Base-by-base conservation (phyloP, 768 basidiomycete genomes). In the Mycena sanguinolenta region DNA sequence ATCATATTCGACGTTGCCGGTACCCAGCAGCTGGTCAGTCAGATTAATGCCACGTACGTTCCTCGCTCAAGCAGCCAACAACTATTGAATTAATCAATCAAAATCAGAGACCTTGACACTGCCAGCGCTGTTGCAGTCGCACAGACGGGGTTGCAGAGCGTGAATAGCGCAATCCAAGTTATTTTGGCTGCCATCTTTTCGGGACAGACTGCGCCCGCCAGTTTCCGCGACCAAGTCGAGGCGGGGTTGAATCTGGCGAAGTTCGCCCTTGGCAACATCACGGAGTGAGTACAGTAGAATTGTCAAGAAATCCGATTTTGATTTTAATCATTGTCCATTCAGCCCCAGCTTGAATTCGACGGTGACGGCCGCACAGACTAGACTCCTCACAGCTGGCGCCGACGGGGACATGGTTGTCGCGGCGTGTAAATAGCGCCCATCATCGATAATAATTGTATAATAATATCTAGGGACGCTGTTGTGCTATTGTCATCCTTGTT, bases 111-210 rank as follows among this genome's bases (percentile, higher is more conserved):
- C 39, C 55, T 76, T 5, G 61, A 70, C 8, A 70, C 79, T 13
- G 58, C 73, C 19, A 64, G 54, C 57, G 76, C 79, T 2, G 75
- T 77, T 17, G 67, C 63, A 14, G 59, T 72, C 6, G 79, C 79
- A 0, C 68, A 71, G 13, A 55, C 69, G 5, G 77, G 77, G 3
- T 71, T 80, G 54, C 52, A 62, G 2, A 73, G 73, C 38, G 75
- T 79, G 1, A 72, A 76, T 52, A 67, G 53, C n/a, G 80, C 64
- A 5, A 75, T 79, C 44, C 74, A 67, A 19, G 63, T 58, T 39
- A 81, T 81, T 38, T 77, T 79, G 4, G 64, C 55, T 36, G 71
- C 75, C 13, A 55, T 78, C 12, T 39, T 79, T 27, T 44, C 71
- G 30, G 71, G 73, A 1, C 58, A 77, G 27, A 67, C 69, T 6